phyloP scores from a whole-genome alignment of 768 basidiomycete species.

The Daedalea quercina region DNA sequence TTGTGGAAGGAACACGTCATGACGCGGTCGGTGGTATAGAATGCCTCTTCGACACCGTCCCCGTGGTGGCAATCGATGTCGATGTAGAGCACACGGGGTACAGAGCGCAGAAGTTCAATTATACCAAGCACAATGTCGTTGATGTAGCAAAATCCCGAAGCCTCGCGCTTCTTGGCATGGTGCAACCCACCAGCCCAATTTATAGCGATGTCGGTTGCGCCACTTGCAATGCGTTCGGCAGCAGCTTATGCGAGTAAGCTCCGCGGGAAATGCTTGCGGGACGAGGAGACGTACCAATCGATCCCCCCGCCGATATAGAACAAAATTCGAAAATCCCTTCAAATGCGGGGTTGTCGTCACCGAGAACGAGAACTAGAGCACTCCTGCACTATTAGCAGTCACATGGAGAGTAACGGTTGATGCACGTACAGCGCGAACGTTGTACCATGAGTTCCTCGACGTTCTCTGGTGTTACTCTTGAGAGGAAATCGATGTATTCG shows the following conservation, averaged over 20 bases:
- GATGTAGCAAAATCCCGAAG: conserved; percentile 97
- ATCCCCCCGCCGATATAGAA: conserved; percentile 93
- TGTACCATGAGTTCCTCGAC: conserved; percentile 78
- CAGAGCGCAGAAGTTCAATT: conserved; percentile 82
- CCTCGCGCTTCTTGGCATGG: conserved; percentile 99
- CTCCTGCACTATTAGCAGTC: background rate
- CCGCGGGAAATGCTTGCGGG: background rate
- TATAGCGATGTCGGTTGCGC: conserved; percentile 76
- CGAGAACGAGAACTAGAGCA: conserved; percentile 35
- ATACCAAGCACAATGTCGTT: conserved; percentile 97
- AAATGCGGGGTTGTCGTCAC: conserved; percentile 95
- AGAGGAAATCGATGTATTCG: conserved; percentile 93
- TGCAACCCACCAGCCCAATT: conserved; percentile 99
- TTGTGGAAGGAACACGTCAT: conserved; percentile 98
- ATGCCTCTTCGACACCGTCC: conserved; percentile 97
- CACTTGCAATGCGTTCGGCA: conserved; percentile 72
- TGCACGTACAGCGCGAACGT: conserved; percentile 66
- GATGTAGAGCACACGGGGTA: conserved; percentile 88
- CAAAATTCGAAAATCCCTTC: conserved; percentile 98
- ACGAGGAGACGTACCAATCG: conserved; percentile 55
- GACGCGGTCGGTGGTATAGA: conserved; percentile 95
- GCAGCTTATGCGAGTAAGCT: conserved; percentile 44
- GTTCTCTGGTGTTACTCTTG: conserved; percentile 87
- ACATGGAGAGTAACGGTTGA: background rate
- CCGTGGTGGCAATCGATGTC: conserved; percentile 99